These are phyloP conservation scores for Alternaria brassicae DNA, from an alignment of 2,329 filamentous ascomycete genomes.

Conservation along the genomic window DNA sequence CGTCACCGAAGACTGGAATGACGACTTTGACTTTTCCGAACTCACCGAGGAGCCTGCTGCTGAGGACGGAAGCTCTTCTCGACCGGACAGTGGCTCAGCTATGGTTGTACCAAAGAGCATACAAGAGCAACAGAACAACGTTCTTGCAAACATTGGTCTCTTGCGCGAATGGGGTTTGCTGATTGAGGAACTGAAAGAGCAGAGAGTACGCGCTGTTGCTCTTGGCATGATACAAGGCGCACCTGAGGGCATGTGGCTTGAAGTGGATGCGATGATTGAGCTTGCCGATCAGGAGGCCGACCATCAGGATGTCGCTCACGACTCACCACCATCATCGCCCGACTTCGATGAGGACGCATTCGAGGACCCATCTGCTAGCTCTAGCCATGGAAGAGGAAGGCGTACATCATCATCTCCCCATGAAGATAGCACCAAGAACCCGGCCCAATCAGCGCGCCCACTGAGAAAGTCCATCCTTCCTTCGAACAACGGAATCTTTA, in stretches of 20 bases:
- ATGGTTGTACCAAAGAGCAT: constrained; percentile 83
- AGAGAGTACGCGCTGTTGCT: constrained; percentile 73
- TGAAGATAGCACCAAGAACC: constrained; percentile 34
- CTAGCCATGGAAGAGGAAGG: constrained; percentile 38
- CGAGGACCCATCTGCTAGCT: constrained; percentile 58
- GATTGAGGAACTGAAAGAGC: constrained; percentile 82
- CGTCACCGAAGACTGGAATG: constrained; percentile 86
- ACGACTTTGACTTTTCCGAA: constrained; percentile 81
- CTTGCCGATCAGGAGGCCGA: constrained; percentile 74
- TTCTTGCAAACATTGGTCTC: constrained; percentile 83
- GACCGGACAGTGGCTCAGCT: constrained; percentile 54
- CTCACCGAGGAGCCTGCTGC: constrained; percentile 50
- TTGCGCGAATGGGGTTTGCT: constrained; percentile 80
- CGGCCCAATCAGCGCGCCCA: constrained; percentile 29
- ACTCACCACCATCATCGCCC: constrained; percentile 63
- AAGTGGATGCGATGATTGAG: constrained; percentile 86
- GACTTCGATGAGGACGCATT: constrained; percentile 66
- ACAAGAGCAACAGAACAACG: constrained; percentile 79
- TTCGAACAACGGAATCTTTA: constrained; percentile 47
- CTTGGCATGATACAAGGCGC: constrained; percentile 70
- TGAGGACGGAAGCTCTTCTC: constrained; percentile 48
- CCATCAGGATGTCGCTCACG: constrained; percentile 61
- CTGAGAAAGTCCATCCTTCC: constrained; percentile 48
- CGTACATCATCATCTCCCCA: constrained; percentile 42
- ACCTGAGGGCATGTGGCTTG: constrained; percentile 72